Base-by-base conservation (phyloP, 2,329 filamentous ascomycete genomes). In the Fusarium tanahbumbuense region DNA sequence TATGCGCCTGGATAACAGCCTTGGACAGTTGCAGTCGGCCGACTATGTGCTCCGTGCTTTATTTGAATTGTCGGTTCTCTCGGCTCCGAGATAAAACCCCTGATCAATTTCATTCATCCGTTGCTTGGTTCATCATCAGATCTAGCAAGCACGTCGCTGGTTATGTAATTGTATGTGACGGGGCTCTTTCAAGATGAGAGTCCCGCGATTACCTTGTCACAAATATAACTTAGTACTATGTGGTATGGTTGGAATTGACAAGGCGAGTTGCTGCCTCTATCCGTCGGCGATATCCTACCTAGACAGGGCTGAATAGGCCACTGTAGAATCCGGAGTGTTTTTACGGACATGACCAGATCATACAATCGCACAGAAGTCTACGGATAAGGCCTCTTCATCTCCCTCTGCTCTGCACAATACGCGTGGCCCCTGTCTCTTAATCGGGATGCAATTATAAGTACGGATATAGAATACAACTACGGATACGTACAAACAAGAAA, bases 301-400 rank as follows among this genome's bases (percentile, higher is more conserved):
- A 62, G 68, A 59, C 70, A 74, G 72, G 72, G 72, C 72, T 74
- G 72, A 74, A 50, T 60, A 49, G 32, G 34, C n/a, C 22, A 47
- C 20, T 44, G 37, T n/a, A 50, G 16, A 52, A 20, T 42, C 37
- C 37, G n/a, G 30, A 25, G 32, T 42, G 20, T 30, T 42, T 42
- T 28, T 34, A 28, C 27, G 27, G 27, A 28, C 10, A 18, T 34
- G 32, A 10, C 16, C 32, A 34, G 32, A 18, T 34, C 32, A n/a
- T 18, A 37, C n/a, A 37, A 37, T 37, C 16, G 32, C 34, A 37
- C 18, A 37, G 34, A 10, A 37, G 34, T 37, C 18, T 37, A 56
- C 37, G 15, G 28, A 41, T 41, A 27, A 27, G 12, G 13, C 12
- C 11, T 52, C 25, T 3, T 8, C 12, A 10, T 52, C 20, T 16